These are phyloP conservation scores for Penicillium silybi DNA, from an alignment of 495 filamentous ascomycete species.

Conservation along the genomic window DNA sequence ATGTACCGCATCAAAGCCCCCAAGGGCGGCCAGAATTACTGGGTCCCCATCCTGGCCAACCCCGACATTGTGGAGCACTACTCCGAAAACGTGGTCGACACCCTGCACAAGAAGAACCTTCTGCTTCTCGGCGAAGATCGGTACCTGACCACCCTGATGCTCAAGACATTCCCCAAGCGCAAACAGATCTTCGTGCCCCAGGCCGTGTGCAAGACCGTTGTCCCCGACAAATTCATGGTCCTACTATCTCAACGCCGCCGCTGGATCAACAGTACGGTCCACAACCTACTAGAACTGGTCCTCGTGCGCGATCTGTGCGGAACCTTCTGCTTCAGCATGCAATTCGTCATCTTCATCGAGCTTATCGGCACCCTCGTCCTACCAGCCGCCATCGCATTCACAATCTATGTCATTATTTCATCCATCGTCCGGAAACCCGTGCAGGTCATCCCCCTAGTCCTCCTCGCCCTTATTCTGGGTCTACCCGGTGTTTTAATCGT, in stretches of 20 bases:
- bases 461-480: slow-evolving; percentile 89
- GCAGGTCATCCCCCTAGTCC: slow-evolving; percentile 89
- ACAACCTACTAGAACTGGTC: slow-evolving; percentile 97
- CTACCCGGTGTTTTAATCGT: slow-evolving; percentile 91
- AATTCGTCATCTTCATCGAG: slow-evolving; percentile 96
- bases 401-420: slow-evolving; percentile 88
- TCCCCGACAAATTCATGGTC: slow-evolving; percentile 89
- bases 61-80: slow-evolving; percentile 99
- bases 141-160: slow-evolving; percentile 94
- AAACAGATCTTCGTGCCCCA: slow-evolving; percentile 99
- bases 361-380: slow-evolving; percentile 91
- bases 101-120: slow-evolving; percentile 96
- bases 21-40: slow-evolving; percentile 98
- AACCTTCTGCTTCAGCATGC: slow-evolving; percentile 99
- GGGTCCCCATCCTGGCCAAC: slow-evolving; percentile 98
- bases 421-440: slow-evolving; percentile 78
- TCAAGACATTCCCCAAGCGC: slow-evolving; percentile 97
- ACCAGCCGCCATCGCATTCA: slow-evolving; percentile 94
- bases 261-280: slow-evolving; percentile 99
- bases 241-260: slow-evolving; percentile 89
- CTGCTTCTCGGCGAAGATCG: slow-evolving; percentile 95
- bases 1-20: slow-evolving; percentile 99
- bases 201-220: slow-evolving; percentile 96
- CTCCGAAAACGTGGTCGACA: slow-evolving; percentile 99
- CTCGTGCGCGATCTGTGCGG: slow-evolving; percentile 95